Conservation (phyloP, 768 basidiomycete genomes). For the Mycena olivaceomarginata region DNA sequence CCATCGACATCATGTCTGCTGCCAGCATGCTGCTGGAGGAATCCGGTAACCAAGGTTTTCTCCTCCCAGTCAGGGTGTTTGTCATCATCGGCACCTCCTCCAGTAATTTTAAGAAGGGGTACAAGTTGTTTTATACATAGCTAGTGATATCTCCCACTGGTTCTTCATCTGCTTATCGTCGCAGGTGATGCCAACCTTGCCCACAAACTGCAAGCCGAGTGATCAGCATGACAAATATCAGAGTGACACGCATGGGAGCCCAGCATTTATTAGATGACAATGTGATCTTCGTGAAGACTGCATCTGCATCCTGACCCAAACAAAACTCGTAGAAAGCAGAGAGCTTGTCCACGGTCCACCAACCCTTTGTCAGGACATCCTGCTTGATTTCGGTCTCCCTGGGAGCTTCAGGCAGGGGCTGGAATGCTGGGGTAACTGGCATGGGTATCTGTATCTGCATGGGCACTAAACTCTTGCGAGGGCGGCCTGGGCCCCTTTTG, state of each 20-base stretch:
- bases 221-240: not conserved
- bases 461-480: not conserved
- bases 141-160: constrained; percentile 10
- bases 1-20: constrained; percentile 12
- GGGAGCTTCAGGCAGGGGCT: not conserved
- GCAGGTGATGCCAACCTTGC: not conserved
- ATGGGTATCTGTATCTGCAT: not conserved
- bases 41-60: constrained; percentile 4
- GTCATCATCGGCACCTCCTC: constrained; percentile 24
- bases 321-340: not conserved
- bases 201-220: constrained; percentile 7
- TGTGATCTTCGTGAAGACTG: not conserved
- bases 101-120: constrained; percentile 25
- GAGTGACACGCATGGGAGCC: not conserved
- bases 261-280: not conserved
- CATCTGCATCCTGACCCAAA: not conserved
- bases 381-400: not conserved
- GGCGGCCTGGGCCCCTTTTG: not conserved
- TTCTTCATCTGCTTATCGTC: constrained; percentile 21
- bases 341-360: not conserved
- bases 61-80: constrained; percentile 17
- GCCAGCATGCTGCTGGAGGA: constrained; percentile 1
- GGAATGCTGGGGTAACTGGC: not conserved
- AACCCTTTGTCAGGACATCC: not conserved
- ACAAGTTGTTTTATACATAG: constrained; percentile 30